Conservation (phyloP, 257 asterid genomes). For the Euphrasia confusa region DNA sequence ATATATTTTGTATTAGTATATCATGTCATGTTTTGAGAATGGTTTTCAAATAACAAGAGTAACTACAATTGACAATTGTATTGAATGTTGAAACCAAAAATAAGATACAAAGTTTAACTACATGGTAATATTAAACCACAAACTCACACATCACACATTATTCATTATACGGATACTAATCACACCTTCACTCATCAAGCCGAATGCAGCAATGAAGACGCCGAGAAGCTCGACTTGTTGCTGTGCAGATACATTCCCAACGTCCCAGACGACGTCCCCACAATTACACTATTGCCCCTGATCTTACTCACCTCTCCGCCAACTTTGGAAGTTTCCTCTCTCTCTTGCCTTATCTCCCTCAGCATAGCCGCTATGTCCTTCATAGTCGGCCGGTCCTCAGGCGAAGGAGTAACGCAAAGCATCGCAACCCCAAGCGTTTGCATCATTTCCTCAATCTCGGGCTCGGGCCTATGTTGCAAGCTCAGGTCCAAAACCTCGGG, state of each 20-base stretch:
- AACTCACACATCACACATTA: not conserved
- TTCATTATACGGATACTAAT: not conserved
- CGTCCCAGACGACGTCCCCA: conserved; percentile 46
- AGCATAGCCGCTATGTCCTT: conserved; percentile 82
- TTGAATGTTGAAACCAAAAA: too few relatives aligned
- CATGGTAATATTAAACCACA: not conserved
- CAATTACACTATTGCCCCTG: conserved; percentile 20
- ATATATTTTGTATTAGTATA: too few relatives aligned
- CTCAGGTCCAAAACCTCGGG: conserved; percentile 45
- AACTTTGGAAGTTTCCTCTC: conserved; percentile 42
- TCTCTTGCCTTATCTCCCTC: conserved; percentile 64
- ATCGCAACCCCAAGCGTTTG: conserved; percentile 81
- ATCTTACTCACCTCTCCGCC: conserved; percentile 23
- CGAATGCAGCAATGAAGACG: conserved; percentile 59
- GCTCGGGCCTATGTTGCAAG: conserved; percentile 42
- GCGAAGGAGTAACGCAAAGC: conserved; percentile 65
- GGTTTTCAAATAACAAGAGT: too few relatives aligned
- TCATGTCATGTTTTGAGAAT: conserved; percentile 2
- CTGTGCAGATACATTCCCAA: conserved; percentile 46
- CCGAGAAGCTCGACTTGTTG: conserved; percentile 56
- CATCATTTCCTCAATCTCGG: conserved; percentile 70
- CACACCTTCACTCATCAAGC: conserved; percentile 27
- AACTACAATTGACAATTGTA: too few relatives aligned
- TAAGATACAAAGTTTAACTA: not conserved
- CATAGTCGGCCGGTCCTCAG: conserved; percentile 79